Evolutionary conservation across 345 rosid genomes (phyloP).

Genomic region (Turnera subulata): DNA sequence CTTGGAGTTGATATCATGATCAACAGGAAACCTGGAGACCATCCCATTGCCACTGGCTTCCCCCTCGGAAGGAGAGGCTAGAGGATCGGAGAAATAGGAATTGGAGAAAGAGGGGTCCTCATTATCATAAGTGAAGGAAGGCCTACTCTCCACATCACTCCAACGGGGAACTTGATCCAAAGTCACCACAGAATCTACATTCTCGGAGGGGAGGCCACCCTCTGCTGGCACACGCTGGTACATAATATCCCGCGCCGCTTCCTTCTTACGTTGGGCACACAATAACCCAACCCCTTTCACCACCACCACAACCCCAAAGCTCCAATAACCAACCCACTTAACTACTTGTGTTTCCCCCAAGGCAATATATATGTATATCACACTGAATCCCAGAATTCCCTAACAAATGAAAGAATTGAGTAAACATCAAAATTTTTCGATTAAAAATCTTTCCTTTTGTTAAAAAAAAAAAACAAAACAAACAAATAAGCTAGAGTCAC

Average conservation of each 20-base stretch:
- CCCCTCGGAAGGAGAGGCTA: slow-evolving; percentile 46
- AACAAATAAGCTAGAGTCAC: too few relatives aligned
- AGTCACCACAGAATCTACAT: slow-evolving; percentile 62
- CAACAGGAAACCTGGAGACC: slow-evolving; percentile 78
- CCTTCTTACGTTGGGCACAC: too few relatives aligned
- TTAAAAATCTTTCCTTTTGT: too few relatives aligned
- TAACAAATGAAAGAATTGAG: too few relatives aligned
- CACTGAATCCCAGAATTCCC: too few relatives aligned
- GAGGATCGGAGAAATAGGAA: slow-evolving; percentile 66
- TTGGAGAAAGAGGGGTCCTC: slow-evolving; percentile 60
- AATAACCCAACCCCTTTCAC: too few relatives aligned
- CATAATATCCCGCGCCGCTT: slow-evolving; percentile 31
- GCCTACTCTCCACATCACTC: slow-evolving; percentile 75
- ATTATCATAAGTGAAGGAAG: slow-evolving; percentile 44
- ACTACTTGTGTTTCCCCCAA: too few relatives aligned
- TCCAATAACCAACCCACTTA: too few relatives aligned
- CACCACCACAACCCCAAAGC: too few relatives aligned
- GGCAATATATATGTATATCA: too few relatives aligned
- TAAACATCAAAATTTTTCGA: too few relatives aligned
- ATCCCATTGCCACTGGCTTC: slow-evolving; percentile 52
- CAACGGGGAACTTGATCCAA: slow-evolving; percentile 90
- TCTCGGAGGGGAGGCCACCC: slow-evolving; percentile 33
- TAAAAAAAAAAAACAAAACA: too few relatives aligned
- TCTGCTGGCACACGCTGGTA: slow-evolving; percentile 61
- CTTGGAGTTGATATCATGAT: slow-evolving; percentile 75